phyloP scores from a whole-genome alignment of 2,329 filamentous ascomycete genomes.

The Xylariaceae sp. region DNA sequence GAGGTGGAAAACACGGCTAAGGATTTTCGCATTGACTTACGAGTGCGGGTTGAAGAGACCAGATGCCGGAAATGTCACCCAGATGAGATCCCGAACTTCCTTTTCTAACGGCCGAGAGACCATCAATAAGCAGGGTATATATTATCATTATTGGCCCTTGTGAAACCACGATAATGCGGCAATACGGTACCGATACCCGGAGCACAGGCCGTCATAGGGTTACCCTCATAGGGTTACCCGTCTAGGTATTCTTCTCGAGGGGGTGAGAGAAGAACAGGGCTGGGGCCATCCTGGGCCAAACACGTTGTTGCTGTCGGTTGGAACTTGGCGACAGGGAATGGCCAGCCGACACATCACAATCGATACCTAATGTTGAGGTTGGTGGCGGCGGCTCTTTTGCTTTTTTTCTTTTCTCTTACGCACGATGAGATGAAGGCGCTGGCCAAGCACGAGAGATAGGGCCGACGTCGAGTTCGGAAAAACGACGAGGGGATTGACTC shows the following conservation, averaged over 20 bases:
- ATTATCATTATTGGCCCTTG: neutral
- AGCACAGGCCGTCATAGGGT: neutral
- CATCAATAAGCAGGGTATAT: constrained; percentile 1
- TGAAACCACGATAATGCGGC: neutral
- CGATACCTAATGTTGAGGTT: constrained; percentile 5
- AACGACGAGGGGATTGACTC: neutral
- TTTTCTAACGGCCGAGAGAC: constrained; percentile 4
- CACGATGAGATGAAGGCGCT: constrained; percentile 1
- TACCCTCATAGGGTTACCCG: neutral
- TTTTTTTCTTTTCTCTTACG: constrained; percentile 9
- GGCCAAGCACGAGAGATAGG: neutral
- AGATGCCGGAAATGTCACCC: constrained; percentile 1
- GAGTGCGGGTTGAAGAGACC: neutral
- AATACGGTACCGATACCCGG: constrained; percentile 2
- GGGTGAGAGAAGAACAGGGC: constrained; percentile 5
- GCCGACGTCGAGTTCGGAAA: neutral
- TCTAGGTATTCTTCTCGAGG: neutral
- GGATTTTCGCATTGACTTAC: neutral
- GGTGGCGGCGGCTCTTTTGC: constrained; percentile 8
- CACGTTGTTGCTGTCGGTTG: constrained; percentile 1
- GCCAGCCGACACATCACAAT: constrained; percentile 7
- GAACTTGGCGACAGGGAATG: constrained; percentile 7
- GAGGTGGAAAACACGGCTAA: neutral
- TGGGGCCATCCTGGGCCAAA: constrained; percentile 1
- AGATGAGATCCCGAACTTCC: constrained; percentile 7